phyloP scores from a whole-genome alignment of 352 stramenopile species.

The Globisporangium spinosum region DNA sequence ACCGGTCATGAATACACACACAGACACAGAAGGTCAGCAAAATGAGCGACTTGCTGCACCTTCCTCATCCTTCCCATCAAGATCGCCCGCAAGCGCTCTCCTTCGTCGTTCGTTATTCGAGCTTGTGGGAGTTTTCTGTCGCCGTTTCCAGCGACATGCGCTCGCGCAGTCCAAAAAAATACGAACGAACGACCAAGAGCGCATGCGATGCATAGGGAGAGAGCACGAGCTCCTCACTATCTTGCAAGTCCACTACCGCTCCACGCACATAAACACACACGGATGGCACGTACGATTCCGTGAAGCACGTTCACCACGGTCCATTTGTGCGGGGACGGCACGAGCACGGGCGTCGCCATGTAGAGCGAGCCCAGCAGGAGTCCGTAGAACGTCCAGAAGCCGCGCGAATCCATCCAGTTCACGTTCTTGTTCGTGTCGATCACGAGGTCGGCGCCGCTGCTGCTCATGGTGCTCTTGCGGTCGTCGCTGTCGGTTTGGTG shows the following conservation, averaged over 20 bases:
- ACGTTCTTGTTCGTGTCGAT: constrained; percentile 89
- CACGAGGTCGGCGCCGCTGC: constrained; percentile 24
- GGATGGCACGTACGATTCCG: constrained; percentile 52
- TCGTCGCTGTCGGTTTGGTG: constrained; percentile 3
- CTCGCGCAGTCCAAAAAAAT: not conserved
- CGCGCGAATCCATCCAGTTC: constrained; percentile 88
- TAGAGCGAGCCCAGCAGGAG: constrained; percentile 73
- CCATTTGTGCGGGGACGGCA: constrained; percentile 65
- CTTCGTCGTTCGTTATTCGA: not conserved
- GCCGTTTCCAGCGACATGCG: not conserved
- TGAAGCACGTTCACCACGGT: constrained; percentile 87
- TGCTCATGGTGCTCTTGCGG: constrained; percentile 11
- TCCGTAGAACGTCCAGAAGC: constrained; percentile 88
- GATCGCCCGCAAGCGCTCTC: constrained; percentile 1
- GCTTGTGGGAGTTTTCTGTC: not conserved
- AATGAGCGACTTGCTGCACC: not conserved
- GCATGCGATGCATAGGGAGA: not conserved
- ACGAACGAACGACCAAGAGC: not conserved
- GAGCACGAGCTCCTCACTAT: not conserved
- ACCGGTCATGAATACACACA: not conserved
- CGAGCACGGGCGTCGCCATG: constrained; percentile 73
- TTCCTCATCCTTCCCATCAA: constrained; percentile 7
- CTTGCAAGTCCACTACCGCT: not conserved
- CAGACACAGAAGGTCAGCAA: constrained; percentile 8
- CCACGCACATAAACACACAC: not conserved